Percentiles rank a stretch among this genome's conserved stretches.
Conservation (phyloP, 2,329 filamentous ascomycete genomes). For the Aspergillus fischeri region DNA sequence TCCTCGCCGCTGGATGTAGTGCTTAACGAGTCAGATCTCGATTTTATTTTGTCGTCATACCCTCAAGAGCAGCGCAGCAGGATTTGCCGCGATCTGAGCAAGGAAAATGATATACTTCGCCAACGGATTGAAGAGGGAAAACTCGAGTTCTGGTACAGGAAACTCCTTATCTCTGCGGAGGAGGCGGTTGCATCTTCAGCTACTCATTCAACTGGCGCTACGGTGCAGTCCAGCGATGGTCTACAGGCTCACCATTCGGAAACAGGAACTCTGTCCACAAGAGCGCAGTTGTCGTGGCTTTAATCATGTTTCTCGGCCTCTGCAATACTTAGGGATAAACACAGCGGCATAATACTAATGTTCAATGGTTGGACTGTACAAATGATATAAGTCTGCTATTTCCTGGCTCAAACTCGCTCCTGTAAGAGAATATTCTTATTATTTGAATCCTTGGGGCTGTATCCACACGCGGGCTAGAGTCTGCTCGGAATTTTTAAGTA, state of each 20-base stretch:
- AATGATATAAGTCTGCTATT: background rate
- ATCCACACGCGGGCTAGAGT: background rate
- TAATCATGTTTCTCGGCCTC: background rate
- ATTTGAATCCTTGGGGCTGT: background rate
- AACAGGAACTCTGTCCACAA: background rate
- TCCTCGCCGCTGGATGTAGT: slow-evolving; percentile 26
- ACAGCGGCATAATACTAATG: background rate
- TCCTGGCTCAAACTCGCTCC: background rate
- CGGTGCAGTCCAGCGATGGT: background rate
- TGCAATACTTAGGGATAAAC: background rate
- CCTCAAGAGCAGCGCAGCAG: slow-evolving; percentile 62
- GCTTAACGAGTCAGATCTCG: slow-evolving; percentile 36
- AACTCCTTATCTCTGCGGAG: slow-evolving; percentile 22
- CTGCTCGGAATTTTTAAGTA: background rate
- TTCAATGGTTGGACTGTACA: background rate
- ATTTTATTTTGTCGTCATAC: slow-evolving; percentile 49
- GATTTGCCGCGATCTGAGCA: slow-evolving; percentile 66
- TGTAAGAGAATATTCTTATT: background rate
- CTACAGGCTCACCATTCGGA: slow-evolving; percentile 7
- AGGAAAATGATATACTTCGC: slow-evolving; percentile 65
- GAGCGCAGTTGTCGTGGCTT: background rate
- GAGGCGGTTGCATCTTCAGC: slow-evolving; percentile 8
- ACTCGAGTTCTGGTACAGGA: slow-evolving; percentile 64
- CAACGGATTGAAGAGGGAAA: slow-evolving; percentile 63
- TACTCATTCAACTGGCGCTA: background rate